Conservation (phyloP, 2,329 filamentous ascomycete species). For the Fusarium brachygibbosum region DNA sequence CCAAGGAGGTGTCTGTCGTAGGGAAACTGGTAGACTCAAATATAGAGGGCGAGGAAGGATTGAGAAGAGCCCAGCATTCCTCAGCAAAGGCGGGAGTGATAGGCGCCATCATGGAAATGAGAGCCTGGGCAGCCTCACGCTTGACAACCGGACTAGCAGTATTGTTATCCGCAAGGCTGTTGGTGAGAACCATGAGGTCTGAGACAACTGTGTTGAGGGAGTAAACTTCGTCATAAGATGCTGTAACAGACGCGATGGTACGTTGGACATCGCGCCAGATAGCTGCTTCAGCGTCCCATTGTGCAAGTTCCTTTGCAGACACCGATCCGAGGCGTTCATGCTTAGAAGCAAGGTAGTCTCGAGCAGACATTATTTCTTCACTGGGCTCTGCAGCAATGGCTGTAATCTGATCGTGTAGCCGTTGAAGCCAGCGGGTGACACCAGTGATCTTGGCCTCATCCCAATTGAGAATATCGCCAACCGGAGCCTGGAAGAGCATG, state of each 20-base stretch:
- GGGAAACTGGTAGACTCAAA: conserved; percentile 71
- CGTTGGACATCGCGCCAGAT: conserved; percentile 77
- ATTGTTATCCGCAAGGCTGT: conserved; percentile 67
- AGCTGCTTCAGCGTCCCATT: conserved; percentile 62
- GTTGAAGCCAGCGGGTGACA: conserved; percentile 82
- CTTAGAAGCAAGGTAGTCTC: conserved; percentile 56
- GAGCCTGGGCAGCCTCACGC: conserved; percentile 63
- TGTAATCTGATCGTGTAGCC: conserved; percentile 71
- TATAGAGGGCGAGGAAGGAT: conserved; percentile 55
- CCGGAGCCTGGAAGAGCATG: conserved; percentile 89
- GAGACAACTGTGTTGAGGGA: conserved; percentile 87
- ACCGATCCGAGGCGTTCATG: conserved; percentile 51
- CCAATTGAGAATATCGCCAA: conserved; percentile 88
- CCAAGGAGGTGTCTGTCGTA: conserved; percentile 61
- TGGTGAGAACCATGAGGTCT: conserved; percentile 85
- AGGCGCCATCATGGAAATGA: conserved; percentile 82
- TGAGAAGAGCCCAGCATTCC: conserved; percentile 79
- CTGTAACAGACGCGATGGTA: conserved; percentile 75
- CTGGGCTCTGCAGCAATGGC: conserved; percentile 39
- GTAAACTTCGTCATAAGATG: conserved; percentile 78
- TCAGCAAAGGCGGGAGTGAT: conserved; percentile 85
- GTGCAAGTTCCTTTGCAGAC: conserved; percentile 51
- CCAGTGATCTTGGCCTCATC: conserved; percentile 86
- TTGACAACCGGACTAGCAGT: conserved; percentile 59
- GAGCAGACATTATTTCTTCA: conserved; percentile 37